Evolutionary conservation across 2,329 filamentous ascomycete species (phyloP).

Genomic region (Exophiala phaeomuriformis): DNA sequence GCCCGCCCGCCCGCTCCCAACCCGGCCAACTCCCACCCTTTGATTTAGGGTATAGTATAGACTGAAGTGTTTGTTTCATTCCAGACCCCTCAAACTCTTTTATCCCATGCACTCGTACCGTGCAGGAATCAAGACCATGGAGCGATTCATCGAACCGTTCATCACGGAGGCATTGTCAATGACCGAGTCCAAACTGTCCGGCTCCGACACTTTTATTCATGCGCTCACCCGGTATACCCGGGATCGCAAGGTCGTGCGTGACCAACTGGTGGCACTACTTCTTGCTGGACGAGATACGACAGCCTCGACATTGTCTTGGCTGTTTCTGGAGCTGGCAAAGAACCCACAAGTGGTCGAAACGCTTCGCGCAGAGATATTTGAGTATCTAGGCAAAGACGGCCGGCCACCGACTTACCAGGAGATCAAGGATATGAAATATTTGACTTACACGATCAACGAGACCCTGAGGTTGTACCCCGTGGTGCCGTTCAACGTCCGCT

Average conservation of each 20-base stretch:
- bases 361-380: slow-evolving; percentile 65
- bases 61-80: background rate
- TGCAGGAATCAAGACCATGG: slow-evolving; percentile 58
- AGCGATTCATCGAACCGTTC: slow-evolving; percentile 68
- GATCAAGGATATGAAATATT: slow-evolving; percentile 81
- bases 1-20: too few species aligned
- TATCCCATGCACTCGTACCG: slow-evolving; percentile 61
- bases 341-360: slow-evolving; percentile 60
- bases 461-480: slow-evolving; percentile 69
- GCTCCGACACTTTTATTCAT: slow-evolving; percentile 78
- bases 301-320: slow-evolving; percentile 71
- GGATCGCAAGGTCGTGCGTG: slow-evolving; percentile 57
- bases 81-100: slow-evolving; percentile 52
- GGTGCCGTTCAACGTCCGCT: slow-evolving; percentile 71
- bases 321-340: slow-evolving; percentile 70
- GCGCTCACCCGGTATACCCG: slow-evolving; percentile 75
- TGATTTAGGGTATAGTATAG: too few species aligned
- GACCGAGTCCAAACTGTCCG: slow-evolving; percentile 58
- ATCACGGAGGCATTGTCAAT: slow-evolving; percentile 67
- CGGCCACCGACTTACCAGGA: slow-evolving; percentile 60
- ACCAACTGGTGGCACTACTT: slow-evolving; percentile 75
- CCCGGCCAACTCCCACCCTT: too few species aligned
- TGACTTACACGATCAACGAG: slow-evolving; percentile 65
- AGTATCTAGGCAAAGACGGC: slow-evolving; percentile 55
- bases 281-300: slow-evolving; percentile 81